Conservation (phyloP, 768 basidiomycete genomes). For the Mycena amicta region DNA sequence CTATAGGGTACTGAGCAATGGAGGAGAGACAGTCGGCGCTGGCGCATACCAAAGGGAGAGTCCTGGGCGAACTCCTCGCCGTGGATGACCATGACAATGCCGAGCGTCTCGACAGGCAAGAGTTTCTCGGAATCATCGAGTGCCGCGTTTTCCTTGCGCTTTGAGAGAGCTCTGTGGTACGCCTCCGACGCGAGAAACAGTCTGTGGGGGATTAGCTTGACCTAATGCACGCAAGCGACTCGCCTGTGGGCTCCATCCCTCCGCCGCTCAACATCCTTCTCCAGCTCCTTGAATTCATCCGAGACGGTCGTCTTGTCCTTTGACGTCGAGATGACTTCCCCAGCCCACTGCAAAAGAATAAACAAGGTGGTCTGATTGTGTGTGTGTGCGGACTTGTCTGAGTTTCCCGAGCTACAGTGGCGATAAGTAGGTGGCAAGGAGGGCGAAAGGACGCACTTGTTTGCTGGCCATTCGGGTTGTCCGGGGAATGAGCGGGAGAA, state of each 20-base stretch:
- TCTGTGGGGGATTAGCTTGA: conserved; percentile 45
- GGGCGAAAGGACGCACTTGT: conserved; percentile 46
- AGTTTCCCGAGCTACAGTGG: conserved; percentile 68
- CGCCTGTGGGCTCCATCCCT: conserved; percentile 74
- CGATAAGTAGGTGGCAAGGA: not conserved
- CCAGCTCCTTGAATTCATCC: conserved; percentile 79
- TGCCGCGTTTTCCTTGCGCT: conserved; percentile 71
- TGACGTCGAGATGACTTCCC: conserved; percentile 77
- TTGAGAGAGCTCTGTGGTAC: conserved; percentile 71
- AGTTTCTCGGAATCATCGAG: conserved; percentile 71
- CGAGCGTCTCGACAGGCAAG: conserved; percentile 75
- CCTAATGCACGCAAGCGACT: too few species aligned
- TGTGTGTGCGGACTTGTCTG: conserved; percentile 55
- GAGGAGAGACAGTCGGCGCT: not conserved
- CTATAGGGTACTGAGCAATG: conserved; percentile 36
- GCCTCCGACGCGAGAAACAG: conserved; percentile 70
- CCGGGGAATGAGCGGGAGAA: not conserved
- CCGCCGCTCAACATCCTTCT: conserved; percentile 82
- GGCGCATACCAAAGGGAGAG: conserved; percentile 63
- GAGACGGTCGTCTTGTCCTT: conserved; percentile 79
- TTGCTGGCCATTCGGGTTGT: conserved; percentile 57
- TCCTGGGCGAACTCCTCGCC: conserved; percentile 82
- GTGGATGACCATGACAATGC: conserved; percentile 84
- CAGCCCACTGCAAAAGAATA: conserved; percentile 67
- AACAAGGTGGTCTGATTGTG: conserved; percentile 34